phyloP scores from a whole-genome alignment of 345 rosid genomes.

The Dipteronia sinensis region DNA sequence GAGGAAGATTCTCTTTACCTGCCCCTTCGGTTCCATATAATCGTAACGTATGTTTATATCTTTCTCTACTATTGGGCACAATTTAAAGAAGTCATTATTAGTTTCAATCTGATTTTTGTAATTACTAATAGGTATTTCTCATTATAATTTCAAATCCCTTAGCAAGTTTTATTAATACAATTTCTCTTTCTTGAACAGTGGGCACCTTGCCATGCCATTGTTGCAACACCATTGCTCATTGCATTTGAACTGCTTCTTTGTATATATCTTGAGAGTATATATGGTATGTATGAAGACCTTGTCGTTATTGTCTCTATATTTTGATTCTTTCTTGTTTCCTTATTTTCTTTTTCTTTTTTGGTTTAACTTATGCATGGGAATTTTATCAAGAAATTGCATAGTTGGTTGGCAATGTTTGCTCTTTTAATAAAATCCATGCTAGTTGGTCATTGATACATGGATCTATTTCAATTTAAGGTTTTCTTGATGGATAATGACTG shows the following conservation, averaged over 20 bases:
- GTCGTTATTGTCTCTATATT: conserved; percentile 11
- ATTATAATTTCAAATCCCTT: conserved; percentile 8
- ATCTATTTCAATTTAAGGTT: not conserved
- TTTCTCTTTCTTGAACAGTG: conserved; percentile 65
- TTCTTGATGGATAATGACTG: not conserved
- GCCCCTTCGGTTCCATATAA: conserved; percentile 92
- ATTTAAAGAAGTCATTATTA: not conserved
- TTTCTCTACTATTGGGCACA: not conserved
- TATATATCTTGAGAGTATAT: conserved; percentile 81
- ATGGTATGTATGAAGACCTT: conserved; percentile 46
- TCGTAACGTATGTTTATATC: conserved; percentile 67
- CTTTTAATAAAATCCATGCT: not conserved
- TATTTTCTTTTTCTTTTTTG: not conserved
- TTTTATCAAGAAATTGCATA: not conserved
- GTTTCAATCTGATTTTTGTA: not conserved
- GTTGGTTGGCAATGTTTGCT: not conserved
- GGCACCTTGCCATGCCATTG: conserved; percentile 99
- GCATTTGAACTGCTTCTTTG: conserved; percentile 97
- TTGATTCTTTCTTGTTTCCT: not conserved
- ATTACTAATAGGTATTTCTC: not conserved
- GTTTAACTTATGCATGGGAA: not conserved
- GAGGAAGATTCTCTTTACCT: conserved; percentile 96
- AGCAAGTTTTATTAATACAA: conserved; percentile 13
- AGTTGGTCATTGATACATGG: not conserved
- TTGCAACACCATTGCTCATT: conserved; percentile 86